phyloP scores from a whole-genome alignment of 306 rosid species.

The Sindora glabra region DNA sequence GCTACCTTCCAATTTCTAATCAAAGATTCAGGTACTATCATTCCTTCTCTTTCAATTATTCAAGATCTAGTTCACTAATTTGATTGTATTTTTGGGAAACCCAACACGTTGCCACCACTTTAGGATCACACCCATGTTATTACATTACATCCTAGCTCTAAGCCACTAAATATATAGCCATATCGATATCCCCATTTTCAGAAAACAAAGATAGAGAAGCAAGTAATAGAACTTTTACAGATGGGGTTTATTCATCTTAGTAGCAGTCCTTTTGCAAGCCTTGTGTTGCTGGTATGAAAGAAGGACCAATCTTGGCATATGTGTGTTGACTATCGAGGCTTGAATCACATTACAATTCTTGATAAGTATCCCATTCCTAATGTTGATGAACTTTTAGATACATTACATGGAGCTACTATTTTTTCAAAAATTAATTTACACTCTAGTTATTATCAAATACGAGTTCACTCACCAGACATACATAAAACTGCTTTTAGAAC shows the following conservation, averaged over 20 bases:
- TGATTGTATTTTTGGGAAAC: background rate
- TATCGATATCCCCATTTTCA: background rate
- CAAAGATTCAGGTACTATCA: background rate
- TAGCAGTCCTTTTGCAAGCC: background rate
- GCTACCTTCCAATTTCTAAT: background rate
- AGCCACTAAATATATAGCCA: background rate
- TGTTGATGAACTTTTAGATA: too few relatives aligned
- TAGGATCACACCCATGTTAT: background rate
- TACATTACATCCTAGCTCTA: background rate
- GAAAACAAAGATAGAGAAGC: background rate
- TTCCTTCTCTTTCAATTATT: background rate
- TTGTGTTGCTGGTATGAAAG: background rate
- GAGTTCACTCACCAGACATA: background rate
- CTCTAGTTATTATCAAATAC: background rate
- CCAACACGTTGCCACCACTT: background rate
- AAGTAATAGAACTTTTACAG: background rate
- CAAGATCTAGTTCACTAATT: background rate
- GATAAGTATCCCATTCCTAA: background rate
- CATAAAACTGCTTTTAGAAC: background rate
- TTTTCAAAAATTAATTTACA: background rate
- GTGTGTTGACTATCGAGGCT: background rate
- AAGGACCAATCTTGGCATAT: background rate
- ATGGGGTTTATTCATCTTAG: background rate
- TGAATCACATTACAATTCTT: background rate
- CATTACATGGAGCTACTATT: background rate